Percentiles rank a stretch among this genome's conserved stretches.
Conservation (phyloP, 441 rosid genomes). For the California macrophylla region DNA sequence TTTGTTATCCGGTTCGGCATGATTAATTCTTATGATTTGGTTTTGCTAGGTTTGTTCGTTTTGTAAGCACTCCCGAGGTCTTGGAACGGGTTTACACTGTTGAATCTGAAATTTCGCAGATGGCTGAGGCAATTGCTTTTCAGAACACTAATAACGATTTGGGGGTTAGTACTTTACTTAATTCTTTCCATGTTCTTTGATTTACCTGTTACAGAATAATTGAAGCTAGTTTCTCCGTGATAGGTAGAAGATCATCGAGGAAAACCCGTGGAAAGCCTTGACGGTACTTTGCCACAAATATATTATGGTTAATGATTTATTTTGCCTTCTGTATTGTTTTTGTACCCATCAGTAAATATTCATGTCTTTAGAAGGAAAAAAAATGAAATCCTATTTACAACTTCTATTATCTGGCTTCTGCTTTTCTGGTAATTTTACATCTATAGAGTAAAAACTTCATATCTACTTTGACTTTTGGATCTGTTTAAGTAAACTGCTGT, state of each 20-base stretch:
- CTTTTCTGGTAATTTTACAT: neutral
- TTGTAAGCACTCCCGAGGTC: conserved; percentile 89
- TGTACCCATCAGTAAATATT: neutral
- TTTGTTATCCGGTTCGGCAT: neutral
- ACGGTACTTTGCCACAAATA: conserved; percentile 46
- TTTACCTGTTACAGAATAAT: neutral
- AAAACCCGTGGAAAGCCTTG: conserved; percentile 40
- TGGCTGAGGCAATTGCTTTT: conserved; percentile 69
- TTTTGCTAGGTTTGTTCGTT: conserved; percentile 81
- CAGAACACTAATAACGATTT: conserved; percentile 58
- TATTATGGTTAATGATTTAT: conserved; percentile 1
- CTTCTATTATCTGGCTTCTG: neutral
- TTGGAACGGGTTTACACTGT: conserved; percentile 66
- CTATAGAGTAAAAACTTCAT: neutral
- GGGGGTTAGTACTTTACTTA: conserved; percentile 47
- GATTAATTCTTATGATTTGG: conserved; percentile 15
- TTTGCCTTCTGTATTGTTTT: neutral
- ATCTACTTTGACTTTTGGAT: neutral
- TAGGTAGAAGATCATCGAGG: conserved; percentile 45
- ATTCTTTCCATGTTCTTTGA: conserved; percentile 9
- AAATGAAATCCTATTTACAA: neutral
- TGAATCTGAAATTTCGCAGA: conserved; percentile 91
- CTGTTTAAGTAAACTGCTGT: neutral
- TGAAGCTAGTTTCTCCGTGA: conserved; percentile 9
- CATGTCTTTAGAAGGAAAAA: neutral